A percentile compares a stretch with the other conserved stretches of the same genome.
These are phyloP conservation scores for Yamadazyma atmosphaerica DNA, from an alignment of 1,139 yeast species.

Conservation along the genomic window DNA sequence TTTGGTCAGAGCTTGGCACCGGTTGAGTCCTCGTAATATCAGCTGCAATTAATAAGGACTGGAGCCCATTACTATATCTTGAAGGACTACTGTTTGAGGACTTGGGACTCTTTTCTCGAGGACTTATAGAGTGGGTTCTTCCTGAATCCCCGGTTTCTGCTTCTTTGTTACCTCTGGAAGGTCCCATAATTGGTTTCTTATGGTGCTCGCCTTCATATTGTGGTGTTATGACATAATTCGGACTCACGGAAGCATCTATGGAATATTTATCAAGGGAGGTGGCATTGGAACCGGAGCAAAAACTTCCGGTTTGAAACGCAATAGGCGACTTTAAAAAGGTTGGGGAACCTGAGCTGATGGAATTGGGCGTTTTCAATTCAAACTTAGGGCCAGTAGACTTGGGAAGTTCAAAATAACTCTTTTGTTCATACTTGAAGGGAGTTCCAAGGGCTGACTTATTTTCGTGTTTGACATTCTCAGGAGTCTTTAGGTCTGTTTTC, in stretches of 20 bases:
- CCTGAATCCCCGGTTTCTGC: not conserved
- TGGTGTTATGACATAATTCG: slow-evolving; percentile 1
- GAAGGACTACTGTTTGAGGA: not conserved
- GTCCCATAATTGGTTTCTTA: too few relatives aligned
- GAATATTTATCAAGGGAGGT: not conserved
- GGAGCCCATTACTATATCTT: not conserved
- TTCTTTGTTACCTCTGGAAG: too few relatives aligned
- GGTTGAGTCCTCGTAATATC: slow-evolving; percentile 18
- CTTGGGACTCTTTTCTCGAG: too few relatives aligned
- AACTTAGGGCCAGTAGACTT: not conserved
- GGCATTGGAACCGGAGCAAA: not conserved
- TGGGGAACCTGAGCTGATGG: not conserved
- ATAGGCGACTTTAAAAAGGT: not conserved
- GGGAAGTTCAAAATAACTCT: slow-evolving; percentile 2
- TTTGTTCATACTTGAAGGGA: not conserved
- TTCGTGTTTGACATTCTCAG: not conserved
- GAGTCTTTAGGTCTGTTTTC: not conserved
- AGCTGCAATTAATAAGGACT: slow-evolving; percentile 20
- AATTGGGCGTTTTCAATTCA: not conserved
- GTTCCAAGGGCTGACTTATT: not conserved
- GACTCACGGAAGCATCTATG: not conserved
- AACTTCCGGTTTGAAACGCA: not conserved
- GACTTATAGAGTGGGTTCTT: not conserved
- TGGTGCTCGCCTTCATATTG: too few relatives aligned
- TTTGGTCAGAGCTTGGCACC: too few relatives aligned